Conservation (phyloP, 768 basidiomycete species). For the Leccinum uliginosum region DNA sequence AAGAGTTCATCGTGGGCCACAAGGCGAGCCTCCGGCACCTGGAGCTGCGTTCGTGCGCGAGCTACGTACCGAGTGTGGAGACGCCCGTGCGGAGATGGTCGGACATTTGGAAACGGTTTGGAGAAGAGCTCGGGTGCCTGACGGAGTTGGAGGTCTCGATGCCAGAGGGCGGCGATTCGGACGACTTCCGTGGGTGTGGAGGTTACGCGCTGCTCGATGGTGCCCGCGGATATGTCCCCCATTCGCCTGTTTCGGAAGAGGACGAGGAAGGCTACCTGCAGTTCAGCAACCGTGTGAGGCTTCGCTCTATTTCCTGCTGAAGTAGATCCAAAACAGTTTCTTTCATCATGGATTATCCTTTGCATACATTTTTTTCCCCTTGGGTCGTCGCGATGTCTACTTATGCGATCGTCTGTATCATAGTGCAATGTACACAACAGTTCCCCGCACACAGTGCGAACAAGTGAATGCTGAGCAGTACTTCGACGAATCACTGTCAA, state of each 20-base stretch:
- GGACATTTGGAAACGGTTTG: conserved; percentile 24
- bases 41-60: conserved; percentile 25
- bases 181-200: neutral
- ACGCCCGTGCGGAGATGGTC: conserved; percentile 24
- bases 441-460: neutral
- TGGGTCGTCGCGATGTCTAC: neutral
- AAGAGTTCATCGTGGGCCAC: conserved; percentile 31
- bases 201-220: conserved; percentile 25
- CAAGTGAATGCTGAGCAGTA: neutral
- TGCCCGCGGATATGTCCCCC: conserved; percentile 20
- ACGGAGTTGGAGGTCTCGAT: conserved; percentile 18
- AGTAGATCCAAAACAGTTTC: neutral
- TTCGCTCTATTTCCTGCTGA: conserved; percentile 1
- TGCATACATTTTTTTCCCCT: neutral
- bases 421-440: neutral
- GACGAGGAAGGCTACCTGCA: conserved; percentile 10
- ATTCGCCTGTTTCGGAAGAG: conserved; percentile 9
- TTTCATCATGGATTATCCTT: neutral
- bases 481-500: neutral
- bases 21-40: conserved; percentile 22
- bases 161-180: neutral
- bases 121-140: conserved; percentile 20
- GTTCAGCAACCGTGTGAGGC: conserved; percentile 11
- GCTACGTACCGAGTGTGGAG: conserved; percentile 17
- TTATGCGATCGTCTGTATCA: neutral